Evolutionary conservation across 2,329 filamentous ascomycete species (phyloP).

Genomic region (Byssothecium circinans): DNA sequence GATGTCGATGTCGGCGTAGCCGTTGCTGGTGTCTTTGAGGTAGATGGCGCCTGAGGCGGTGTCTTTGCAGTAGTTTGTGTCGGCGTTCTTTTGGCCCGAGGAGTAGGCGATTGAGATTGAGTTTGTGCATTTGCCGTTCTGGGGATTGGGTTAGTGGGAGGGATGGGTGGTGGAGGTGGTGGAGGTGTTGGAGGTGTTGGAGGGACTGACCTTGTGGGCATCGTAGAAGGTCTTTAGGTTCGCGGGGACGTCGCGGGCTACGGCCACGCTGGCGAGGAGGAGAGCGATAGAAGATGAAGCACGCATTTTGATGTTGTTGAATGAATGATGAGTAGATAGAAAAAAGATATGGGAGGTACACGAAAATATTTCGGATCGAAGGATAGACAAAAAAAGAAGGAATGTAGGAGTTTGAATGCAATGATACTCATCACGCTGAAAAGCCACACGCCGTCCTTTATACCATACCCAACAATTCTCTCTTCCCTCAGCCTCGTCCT

Average conservation of each 20-base stretch:
- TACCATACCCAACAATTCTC: too few relatives aligned
- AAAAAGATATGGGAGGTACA: too few relatives aligned
- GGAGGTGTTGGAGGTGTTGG: not conserved
- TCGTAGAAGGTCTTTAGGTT: constrained; percentile 18
- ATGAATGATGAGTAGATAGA: not conserved
- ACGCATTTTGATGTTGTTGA: constrained; percentile 9
- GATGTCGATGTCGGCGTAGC: constrained; percentile 59
- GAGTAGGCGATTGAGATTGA: constrained; percentile 18
- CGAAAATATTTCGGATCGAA: too few relatives aligned
- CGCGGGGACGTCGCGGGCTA: constrained; percentile 13
- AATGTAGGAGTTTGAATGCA: not conserved
- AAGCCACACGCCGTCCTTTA: too few relatives aligned
- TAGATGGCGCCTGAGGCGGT: constrained; percentile 43
- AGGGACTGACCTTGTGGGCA: constrained; percentile 4
- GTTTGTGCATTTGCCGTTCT: constrained; percentile 18
- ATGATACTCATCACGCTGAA: not conserved
- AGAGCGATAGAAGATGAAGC: constrained; percentile 9
- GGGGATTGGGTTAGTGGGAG: constrained; percentile 1
- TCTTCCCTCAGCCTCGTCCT: too few relatives aligned
- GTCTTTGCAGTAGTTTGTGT: constrained; percentile 27
- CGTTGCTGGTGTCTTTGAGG: constrained; percentile 47
- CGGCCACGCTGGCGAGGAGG: constrained; percentile 8
- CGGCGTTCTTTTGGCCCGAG: constrained; percentile 16
- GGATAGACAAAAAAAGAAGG: not conserved
- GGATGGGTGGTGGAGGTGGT: not conserved